These are phyloP conservation scores for Trichosporon inkin DNA, from an alignment of 1,284 basidiomycete species.

Conservation along the genomic window DNA sequence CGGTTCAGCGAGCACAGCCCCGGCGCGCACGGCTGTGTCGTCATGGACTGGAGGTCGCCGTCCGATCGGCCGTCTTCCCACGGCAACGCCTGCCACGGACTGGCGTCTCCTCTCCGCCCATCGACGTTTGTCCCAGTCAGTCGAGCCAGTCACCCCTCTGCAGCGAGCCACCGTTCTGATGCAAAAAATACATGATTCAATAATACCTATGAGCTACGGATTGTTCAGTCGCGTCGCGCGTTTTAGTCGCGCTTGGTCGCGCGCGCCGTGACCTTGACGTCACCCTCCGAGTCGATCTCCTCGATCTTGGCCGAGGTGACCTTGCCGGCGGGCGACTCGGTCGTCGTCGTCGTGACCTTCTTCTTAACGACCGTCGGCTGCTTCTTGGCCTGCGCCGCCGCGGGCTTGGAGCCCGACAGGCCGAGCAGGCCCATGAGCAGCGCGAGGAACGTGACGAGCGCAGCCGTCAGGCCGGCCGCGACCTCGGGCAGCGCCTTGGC, in stretches of 20 bases:
- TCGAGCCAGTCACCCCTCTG: neutral
- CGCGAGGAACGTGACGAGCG: slow-evolving; percentile 71
- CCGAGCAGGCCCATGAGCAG: slow-evolving; percentile 75
- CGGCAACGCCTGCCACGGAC: too few relatives aligned
- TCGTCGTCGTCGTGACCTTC: slow-evolving; percentile 40
- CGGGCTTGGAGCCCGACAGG: slow-evolving; percentile 58
- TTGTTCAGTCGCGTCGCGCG: slow-evolving; percentile 9
- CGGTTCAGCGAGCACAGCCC: too few relatives aligned
- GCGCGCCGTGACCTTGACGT: slow-evolving; percentile 35
- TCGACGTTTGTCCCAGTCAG: too few relatives aligned
- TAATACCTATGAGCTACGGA: slow-evolving; percentile 8
- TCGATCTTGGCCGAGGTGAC: slow-evolving; percentile 27
- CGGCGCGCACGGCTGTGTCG: too few relatives aligned
- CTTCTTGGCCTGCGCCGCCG: slow-evolving; percentile 27
- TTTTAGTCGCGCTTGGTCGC: slow-evolving; percentile 21
- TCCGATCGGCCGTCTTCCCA: too few relatives aligned
- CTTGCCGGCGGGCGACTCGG: slow-evolving; percentile 27
- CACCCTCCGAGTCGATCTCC: slow-evolving; percentile 27
- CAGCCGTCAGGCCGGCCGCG: slow-evolving; percentile 67
- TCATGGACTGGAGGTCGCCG: too few relatives aligned
- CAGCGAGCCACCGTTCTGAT: neutral
- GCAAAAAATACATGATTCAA: slow-evolving; percentile 7
- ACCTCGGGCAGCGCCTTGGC: slow-evolving; percentile 80
- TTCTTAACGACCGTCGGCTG: slow-evolving; percentile 39
- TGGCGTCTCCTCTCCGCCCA: too few relatives aligned